Base-by-base conservation (phyloP, 2,329 filamentous ascomycete species). In the Scytalidium lignicola region DNA sequence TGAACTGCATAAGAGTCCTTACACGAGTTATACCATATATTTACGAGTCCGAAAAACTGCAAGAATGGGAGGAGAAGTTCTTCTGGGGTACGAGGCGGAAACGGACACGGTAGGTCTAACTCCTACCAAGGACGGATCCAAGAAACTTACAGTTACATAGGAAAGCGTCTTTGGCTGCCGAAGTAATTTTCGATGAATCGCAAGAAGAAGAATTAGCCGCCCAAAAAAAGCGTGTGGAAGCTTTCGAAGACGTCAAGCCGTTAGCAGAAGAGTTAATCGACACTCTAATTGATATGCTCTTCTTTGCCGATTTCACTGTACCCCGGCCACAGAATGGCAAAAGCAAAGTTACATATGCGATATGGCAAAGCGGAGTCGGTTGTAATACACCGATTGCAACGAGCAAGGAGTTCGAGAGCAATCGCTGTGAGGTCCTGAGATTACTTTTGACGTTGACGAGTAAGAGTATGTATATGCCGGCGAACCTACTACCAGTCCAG, bases 291-390 rank as follows among this genome's bases (percentile, higher is more conserved):
- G 91, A 96, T 63, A 72, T 97, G 47, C 77, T 97, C 40, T 99
- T 99, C 78, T 96, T 89, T 66, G 85, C 87, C 8, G 88, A 90
- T 48, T 86, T 99, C 61, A 96, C 92, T 0, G 78, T 96, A 15
- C 88, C 92, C 9, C 80, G 76, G 50, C 79, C 87, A 40, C 76
- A 82, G 13, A 77, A 83, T 49, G 81, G 82, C 47, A 90, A 86
- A 62, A 79, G 80, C 54, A 95, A 93, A 66, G 87, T 96, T 49
- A 87, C 86, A 7, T 96, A 93, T 69, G 86, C 90, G 47, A 97
- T 99, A 65, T 99, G 93, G 93, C 90, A 96, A 71, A 97, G 89
- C 63, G 93, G 93, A 43, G 92, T 99, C 23, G 93, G 93, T 13
- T 97, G 92, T 73, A 95, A 96, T 67, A 88, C 87, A 15, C 82